Percentiles rank a stretch among this genome's conserved stretches.
phyloP scores from a whole-genome alignment of 75 land plant genomes.

The Pinus tabuliformis region DNA sequence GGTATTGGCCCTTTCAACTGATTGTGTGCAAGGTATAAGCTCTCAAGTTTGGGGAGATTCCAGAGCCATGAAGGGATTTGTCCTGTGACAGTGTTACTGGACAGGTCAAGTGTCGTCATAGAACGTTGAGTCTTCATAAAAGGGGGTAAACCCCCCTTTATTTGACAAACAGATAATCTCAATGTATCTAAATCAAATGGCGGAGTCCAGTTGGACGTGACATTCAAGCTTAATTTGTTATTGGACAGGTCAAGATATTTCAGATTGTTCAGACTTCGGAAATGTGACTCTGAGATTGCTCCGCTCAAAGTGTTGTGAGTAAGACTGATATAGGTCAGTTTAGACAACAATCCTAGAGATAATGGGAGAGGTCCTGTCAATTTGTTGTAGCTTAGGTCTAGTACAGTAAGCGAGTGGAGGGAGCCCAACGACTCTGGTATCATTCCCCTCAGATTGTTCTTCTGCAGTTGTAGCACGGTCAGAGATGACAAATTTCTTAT shows the following conservation, averaged over 20 bases:
- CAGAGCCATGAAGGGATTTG: not conserved
- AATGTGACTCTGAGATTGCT: not conserved
- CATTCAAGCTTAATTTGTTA: not conserved
- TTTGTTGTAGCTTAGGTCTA: not conserved
- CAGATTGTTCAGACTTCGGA: not conserved
- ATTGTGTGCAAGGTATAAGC: not conserved
- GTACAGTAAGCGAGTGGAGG: slow-evolving; percentile 10
- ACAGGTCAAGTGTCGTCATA: not conserved
- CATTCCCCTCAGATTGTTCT: slow-evolving; percentile 39
- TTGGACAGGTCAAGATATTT: not conserved
- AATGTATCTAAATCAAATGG: not conserved
- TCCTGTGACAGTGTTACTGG: not conserved
- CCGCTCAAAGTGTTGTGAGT: not conserved
- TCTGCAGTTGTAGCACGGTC: slow-evolving; percentile 29
- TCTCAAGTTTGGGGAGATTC: not conserved
- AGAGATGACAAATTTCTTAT: not conserved
- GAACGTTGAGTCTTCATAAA: not conserved
- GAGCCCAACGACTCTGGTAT: slow-evolving; percentile 52
- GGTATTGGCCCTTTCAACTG: not conserved
- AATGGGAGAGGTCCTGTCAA: slow-evolving; percentile 34
- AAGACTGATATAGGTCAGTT: not conserved
- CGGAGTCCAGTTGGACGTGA: not conserved
- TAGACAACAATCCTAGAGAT: slow-evolving; percentile 35
- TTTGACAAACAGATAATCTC: not conserved
- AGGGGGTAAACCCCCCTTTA: not conserved